Base-by-base conservation (phyloP, 352 stramenopile species). In the Phytophthora uliginosa region DNA sequence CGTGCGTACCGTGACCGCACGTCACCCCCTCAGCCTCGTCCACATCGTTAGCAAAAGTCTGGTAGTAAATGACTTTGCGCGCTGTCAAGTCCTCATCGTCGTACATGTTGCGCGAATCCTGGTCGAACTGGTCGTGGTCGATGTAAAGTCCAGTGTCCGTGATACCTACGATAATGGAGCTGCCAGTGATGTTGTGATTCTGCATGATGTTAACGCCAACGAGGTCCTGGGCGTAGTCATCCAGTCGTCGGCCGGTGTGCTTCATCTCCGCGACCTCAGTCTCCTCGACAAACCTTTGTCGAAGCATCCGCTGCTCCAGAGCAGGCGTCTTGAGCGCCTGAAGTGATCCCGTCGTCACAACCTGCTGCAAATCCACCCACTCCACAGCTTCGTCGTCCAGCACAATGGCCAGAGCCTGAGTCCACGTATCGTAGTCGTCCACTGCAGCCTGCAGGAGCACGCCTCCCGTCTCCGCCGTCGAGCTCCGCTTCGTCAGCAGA, bases 1-100 rank as follows among this genome's bases (percentile, higher is more conserved):
- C 91, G 74, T 98, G 93, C 2, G 93, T 98, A 10, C 93, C 93
- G 68, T 98, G 93, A 26, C 91, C 93, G 47, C 88, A 95, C 40
- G 78, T 84, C 9, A 89, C 61, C 10, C 76, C 66, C 62, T 89
- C 78, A 1, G 85, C 85, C 63, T 95, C 84, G 60, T 95, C 88
- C 17, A 90, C 64, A 22, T 83, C 59, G 61, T 94, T 92, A 0
- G 87, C 90, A 50, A 91, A 96, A 18, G 82, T 81, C 40, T 93
- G 80, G 71, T 97, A 97, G 42, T 92, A 84, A 51, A 97, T 81
- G 18, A 97, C 84, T 66, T 97, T 94, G 36, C 87, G 83, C n/a
- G 86, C 85, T 2, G 58, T 78, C 47, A 79, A 57, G 63, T 95
- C 79, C 15, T 85, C 62, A 12, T 67, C 31, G 65, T 92, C 83